A percentile compares a stretch with the other conserved stretches of the same genome.
Conservation (phyloP, 768 basidiomycete species). For the Termitomyces sp. region DNA sequence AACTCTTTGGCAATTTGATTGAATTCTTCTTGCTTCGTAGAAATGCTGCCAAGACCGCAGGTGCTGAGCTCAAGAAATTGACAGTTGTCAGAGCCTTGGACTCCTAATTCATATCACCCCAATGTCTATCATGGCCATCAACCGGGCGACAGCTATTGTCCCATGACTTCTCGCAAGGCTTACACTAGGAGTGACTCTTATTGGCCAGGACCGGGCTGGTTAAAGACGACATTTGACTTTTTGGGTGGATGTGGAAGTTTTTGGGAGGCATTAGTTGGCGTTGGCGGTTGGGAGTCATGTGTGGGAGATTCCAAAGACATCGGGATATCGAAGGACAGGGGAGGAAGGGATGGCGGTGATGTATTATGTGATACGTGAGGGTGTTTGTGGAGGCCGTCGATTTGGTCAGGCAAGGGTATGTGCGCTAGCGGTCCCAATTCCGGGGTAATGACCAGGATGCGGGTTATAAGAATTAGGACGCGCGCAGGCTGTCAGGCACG, state of each 20-base stretch:
- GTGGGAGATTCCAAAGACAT: slow-evolving; percentile 29
- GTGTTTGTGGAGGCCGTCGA: slow-evolving; percentile 81
- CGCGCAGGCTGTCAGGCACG: slow-evolving; percentile 45
- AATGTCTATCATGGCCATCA: slow-evolving; percentile 3
- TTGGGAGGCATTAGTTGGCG: slow-evolving; percentile 22
- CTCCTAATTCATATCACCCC: slow-evolving; percentile 13
- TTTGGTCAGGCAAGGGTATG: slow-evolving; percentile 81
- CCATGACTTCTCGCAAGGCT: slow-evolving; percentile 38
- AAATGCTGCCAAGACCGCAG: slow-evolving; percentile 62
- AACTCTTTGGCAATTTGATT: slow-evolving; percentile 93
- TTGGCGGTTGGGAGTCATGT: slow-evolving; percentile 34
- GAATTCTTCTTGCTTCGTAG: slow-evolving; percentile 87
- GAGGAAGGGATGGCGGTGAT: slow-evolving; percentile 33
- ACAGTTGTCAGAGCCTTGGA: slow-evolving; percentile 67
- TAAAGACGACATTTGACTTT: slow-evolving; percentile 58
- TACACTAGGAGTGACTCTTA: slow-evolving; percentile 45
- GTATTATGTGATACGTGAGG: slow-evolving; percentile 41
- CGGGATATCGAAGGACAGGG: slow-evolving; percentile 56
- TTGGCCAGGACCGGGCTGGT: slow-evolving; percentile 65
- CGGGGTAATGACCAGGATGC: slow-evolving; percentile 41
- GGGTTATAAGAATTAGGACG: slow-evolving; percentile 83
- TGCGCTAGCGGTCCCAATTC: slow-evolving; percentile 77
- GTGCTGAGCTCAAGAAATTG: slow-evolving; percentile 63
- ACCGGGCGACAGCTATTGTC: slow-evolving; percentile 50
- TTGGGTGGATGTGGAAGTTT: slow-evolving; percentile 39